Percentiles rank a stretch among this genome's conserved stretches.
Conservation (phyloP, 2,329 filamentous ascomycete genomes). For the Aspergillus sp. region DNA sequence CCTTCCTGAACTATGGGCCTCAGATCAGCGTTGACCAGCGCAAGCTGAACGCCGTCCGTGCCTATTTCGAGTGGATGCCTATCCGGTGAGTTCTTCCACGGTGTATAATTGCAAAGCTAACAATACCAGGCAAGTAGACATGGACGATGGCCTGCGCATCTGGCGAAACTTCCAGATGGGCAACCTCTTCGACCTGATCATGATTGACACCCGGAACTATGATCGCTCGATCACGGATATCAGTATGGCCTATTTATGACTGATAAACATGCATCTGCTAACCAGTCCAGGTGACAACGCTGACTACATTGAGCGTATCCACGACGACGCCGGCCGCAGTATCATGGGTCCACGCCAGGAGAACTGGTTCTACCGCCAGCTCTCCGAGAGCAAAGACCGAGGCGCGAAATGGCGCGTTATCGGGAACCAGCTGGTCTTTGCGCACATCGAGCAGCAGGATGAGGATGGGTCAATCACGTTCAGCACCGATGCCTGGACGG, state of each 20-base stretch:
- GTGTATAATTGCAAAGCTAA: not conserved
- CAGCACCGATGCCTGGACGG: slow-evolving; percentile 59
- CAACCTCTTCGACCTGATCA: slow-evolving; percentile 64
- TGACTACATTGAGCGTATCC: slow-evolving; percentile 61
- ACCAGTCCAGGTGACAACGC: slow-evolving; percentile 55
- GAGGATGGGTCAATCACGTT: slow-evolving; percentile 5
- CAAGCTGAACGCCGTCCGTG: slow-evolving; percentile 71
- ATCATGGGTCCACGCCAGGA: slow-evolving; percentile 74
- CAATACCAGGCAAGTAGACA: slow-evolving; percentile 56
- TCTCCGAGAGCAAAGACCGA: slow-evolving; percentile 60
- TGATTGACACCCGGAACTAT: slow-evolving; percentile 69
- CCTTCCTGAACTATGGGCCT: slow-evolving; percentile 57
- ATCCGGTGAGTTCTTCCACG: slow-evolving; percentile 41
- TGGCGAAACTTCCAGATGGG: slow-evolving; percentile 68
- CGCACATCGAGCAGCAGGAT: slow-evolving; percentile 5
- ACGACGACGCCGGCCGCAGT: slow-evolving; percentile 64
- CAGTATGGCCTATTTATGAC: not conserved
- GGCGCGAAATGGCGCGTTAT: slow-evolving; percentile 70
- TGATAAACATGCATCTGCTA: not conserved
- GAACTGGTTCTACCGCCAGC: slow-evolving; percentile 67
- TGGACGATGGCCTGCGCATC: slow-evolving; percentile 68
- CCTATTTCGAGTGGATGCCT: slow-evolving; percentile 68
- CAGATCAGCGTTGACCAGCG: slow-evolving; percentile 68
- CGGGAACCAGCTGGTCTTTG: slow-evolving; percentile 61
- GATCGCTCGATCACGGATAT: slow-evolving; percentile 63